Conservation (phyloP, 2,329 filamentous ascomycete species). For the Huntiella omanensis region DNA sequence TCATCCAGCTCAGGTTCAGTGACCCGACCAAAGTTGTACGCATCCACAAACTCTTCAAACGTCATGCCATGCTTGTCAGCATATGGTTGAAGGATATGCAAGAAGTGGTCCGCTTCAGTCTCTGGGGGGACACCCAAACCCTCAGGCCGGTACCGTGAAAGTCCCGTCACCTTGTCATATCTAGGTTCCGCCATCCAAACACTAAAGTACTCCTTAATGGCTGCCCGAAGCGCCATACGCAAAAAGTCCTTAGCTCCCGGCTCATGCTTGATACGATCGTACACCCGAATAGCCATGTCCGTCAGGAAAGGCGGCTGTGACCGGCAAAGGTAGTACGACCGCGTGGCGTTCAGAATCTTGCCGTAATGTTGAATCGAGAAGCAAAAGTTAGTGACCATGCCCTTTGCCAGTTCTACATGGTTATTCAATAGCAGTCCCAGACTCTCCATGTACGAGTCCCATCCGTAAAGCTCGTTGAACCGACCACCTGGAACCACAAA, state of each 20-base stretch:
- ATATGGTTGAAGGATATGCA: conserved; percentile 66
- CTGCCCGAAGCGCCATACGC: conserved; percentile 59
- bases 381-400: conserved; percentile 91
- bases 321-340: conserved; percentile 84
- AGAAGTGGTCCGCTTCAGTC: conserved; percentile 74
- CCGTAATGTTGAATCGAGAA: conserved; percentile 98
- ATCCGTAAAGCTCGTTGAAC: conserved; percentile 97
- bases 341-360: conserved; percentile 92
- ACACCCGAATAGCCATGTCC: conserved; percentile 88
- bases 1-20: conserved; percentile 76
- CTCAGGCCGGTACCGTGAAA: conserved; percentile 71
- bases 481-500: conserved; percentile 95
- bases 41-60: conserved; percentile 68
- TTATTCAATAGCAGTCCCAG: conserved; percentile 75
- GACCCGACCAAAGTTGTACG: conserved; percentile 65
- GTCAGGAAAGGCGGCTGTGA: conserved; percentile 95
- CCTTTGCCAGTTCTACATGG: conserved; percentile 69
- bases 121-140: conserved; percentile 78
- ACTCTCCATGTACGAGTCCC: conserved; percentile 98
- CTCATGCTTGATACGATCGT: conserved; percentile 81
- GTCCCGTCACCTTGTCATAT: conserved; percentile 54
- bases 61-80: conserved; percentile 65
- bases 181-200: conserved; percentile 72
- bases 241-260: conserved; percentile 67
- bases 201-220: conserved; percentile 89